Base-by-base conservation (phyloP, 2,329 filamentous ascomycete genomes). In the Xylariaceae sp. region DNA sequence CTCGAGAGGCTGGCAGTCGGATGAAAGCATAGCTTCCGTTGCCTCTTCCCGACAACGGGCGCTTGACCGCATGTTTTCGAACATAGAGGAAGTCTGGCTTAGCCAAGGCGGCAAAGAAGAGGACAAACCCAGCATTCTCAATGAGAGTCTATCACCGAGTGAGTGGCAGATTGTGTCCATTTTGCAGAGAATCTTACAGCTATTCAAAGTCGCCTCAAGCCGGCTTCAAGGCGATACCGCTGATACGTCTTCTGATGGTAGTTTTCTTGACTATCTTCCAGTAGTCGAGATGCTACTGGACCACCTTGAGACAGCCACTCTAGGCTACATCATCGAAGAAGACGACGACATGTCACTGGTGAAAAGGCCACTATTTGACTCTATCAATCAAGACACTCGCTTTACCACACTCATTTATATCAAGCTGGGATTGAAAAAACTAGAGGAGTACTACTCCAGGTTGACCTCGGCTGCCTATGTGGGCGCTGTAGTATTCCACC, bases 261-360 rank as follows among this genome's bases (percentile, higher is more conserved):
- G 39, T 5, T 54, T 54, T 47, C 15, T 34, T 18, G 52, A 54
- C 13, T 54, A 54, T 47, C 47, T 54, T 17, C 52, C 52, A n/a
- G 39, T 54, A 4, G 47, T 54, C 39, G 52, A 54, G 11, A 23
- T 44, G 35, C 52, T 54, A n/a, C 52, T 54, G 5, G 52, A 54
- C 39, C 52, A 54, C 7, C 52, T 47, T 8, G 52, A 54, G 37
- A 47, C 49, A n/a, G 49, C 13, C 13, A 51, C 10, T 15, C 23
- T 35, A 23, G 49, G 49, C 2, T 23, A 51, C 18, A 51, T 51
- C 15, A 7, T 51, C 30, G 49, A 51, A 51, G 49, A 51, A 35
- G 49, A 51, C 23, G 49, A 51, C 6, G 23, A 51, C 49, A 35
- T n/a, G 2, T 2, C 2, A 4, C 49, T 51, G 23, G 49, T 35